Base-by-base conservation (phyloP, 2,329 filamentous ascomycete species). In the Aspergillus pseudotamarii region DNA sequence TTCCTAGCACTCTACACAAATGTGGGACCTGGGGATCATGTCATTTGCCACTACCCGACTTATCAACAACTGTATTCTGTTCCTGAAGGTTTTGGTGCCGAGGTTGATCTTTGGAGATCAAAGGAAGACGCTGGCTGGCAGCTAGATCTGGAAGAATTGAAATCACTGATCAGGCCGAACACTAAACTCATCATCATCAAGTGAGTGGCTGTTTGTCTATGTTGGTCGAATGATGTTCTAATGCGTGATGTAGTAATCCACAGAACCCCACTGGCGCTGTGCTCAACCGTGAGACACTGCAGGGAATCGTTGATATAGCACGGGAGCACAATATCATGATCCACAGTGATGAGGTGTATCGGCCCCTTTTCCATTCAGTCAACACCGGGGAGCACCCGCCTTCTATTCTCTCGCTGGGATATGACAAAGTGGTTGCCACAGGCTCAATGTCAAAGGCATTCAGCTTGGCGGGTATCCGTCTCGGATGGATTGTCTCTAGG, bases 401-500 rank as follows among this genome's bases (percentile, higher is more conserved):
- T 0, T 91, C 90, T 0, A 83, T 88, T n/a, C 81, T 92, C 1
- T 85, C 89, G 0, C 80, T 93, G 58, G 88, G 86, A 54, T 93
- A 94, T 75, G 75, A 83, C 1, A 89, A 88, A 57, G 83, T 85
- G 36, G 82, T 94, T 54, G 85, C 86, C 9, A 93, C 90, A 0
- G 89, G 91, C n/a, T 92, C 89, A 36, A 86, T 94, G 82, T 93
- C 89, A 38, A 95, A 95, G 78, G 90, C 91, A 0, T 95, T 91
- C 77, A 86, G 90, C 1, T 80, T 95, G 6, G 91, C 91, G 1
- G 91, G 92, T 2, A 88, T 94, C 66, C 86, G 91, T 1, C 75
- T 92, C 1, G 92, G 92, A 26, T 96, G 92, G 92, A 83, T 93
- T 59, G 90, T 89, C 3, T 89, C 87, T 10, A 85, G 85, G 23